Conservation (phyloP, 495 filamentous ascomycete genomes). For the Penicillium desertorum region DNA sequence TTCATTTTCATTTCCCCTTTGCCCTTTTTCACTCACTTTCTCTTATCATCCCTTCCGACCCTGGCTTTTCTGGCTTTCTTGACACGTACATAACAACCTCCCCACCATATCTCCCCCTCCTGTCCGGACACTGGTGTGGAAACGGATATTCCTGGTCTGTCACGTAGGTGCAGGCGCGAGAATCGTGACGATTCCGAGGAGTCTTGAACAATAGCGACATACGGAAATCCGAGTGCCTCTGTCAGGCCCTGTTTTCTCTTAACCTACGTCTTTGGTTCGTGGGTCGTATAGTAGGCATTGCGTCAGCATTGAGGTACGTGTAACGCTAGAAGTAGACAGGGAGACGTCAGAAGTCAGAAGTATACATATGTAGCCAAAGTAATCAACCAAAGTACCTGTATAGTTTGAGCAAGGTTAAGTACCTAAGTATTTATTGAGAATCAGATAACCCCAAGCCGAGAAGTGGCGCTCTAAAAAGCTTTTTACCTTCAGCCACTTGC, state of each 20-base stretch:
- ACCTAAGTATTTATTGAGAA: too few relatives aligned
- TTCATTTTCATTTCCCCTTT: slow-evolving; percentile 7
- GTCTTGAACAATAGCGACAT: slow-evolving; percentile 21
- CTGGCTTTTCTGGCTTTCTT: slow-evolving; percentile 2
- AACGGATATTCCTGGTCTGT: slow-evolving; percentile 13
- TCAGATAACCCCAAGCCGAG: background rate
- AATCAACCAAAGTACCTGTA: background rate
- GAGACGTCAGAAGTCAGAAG: background rate
- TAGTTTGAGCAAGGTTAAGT: background rate
- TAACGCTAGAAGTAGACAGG: background rate
- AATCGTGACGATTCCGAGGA: slow-evolving; percentile 17
- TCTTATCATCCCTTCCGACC: background rate
- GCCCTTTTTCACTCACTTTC: background rate
- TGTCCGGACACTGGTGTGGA: slow-evolving; percentile 1
- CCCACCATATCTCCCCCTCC: slow-evolving; percentile 2
- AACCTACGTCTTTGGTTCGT: background rate
- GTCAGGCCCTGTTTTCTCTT: slow-evolving; percentile 12
- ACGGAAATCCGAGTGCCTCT: slow-evolving; percentile 21
- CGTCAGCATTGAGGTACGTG: background rate
- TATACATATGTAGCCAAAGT: background rate
- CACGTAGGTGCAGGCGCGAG: slow-evolving; percentile 17
- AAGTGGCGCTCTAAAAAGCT: slow-evolving; percentile 24
- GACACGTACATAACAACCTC: slow-evolving; percentile 26
- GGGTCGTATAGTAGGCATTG: background rate
- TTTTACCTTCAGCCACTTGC: slow-evolving; percentile 27